Evolutionary conservation across 306 rosid genomes (phyloP), one percentile per base, ranked within the genome.

Genomic region (Amphicarpaea edgeworthii): DNA sequence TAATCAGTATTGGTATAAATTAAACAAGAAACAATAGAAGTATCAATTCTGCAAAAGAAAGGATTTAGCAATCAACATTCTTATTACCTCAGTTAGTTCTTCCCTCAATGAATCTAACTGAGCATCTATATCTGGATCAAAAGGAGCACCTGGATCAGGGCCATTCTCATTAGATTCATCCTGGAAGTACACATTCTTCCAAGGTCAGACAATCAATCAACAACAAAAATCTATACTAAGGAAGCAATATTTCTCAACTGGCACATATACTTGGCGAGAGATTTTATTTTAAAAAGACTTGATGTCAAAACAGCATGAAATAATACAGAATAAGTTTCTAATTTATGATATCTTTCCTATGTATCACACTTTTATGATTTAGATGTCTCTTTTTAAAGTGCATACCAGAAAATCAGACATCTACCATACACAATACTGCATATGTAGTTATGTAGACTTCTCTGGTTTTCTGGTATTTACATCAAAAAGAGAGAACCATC

Each of bases 71-170:
- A 63, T 62, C 62, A 30, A 50, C 38, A 72, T 23, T 37, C 24
- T 34, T 46, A 38, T 73, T 76, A 95, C 97, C 93, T 57, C 70
- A 0, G 77, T 8, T 55, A 92, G 81, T 76, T 86, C 85, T 80
- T 69, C 79, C 82, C 97, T 90, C 83, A 90, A 73, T n/a, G 79
- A 85, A 57, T 89, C 91, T 68, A 92, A 82, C 74, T 86, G 83
- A 1, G 83, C 91, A 77, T 92, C 97, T 37, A 83, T 43, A 63
- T 85, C 90, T 6, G 81, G 83, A 70, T 90, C 88, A 19, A 32
- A 23, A 57, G 63, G 42, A 58, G 80, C 79, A 78, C 65, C 83
- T 50, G 42, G 70, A 83, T 21, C 62, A 16, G 64, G 38, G 61
- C 17, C 68, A 15, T 82, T 80, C 8, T 26, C 81, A 50, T 68